These are phyloP conservation scores for Obba rivulosa DNA, from an alignment of 768 basidiomycete species.

Conservation along the genomic window DNA sequence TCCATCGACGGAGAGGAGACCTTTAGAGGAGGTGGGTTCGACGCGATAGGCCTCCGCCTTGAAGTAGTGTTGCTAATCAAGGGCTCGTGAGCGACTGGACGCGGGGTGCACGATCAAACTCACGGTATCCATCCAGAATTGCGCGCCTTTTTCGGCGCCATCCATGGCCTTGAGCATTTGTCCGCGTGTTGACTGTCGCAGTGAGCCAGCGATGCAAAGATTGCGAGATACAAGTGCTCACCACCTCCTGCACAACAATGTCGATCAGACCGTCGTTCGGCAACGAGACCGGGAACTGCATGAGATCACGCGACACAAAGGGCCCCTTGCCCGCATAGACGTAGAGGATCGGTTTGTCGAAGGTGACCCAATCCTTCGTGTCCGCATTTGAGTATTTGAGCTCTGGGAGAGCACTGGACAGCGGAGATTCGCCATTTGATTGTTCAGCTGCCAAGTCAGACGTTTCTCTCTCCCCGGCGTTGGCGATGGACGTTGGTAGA, in stretches of 20 bases:
- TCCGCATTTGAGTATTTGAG: slow-evolving; percentile 39
- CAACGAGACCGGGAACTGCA: slow-evolving; percentile 80
- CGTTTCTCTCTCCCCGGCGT: not conserved
- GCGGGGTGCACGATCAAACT: slow-evolving; percentile 9
- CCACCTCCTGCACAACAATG: slow-evolving; percentile 58
- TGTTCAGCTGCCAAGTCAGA: too few species aligned
- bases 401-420: slow-evolving; percentile 34
- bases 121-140: slow-evolving; percentile 60
- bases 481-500: not conserved
- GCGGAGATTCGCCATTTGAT: too few species aligned
- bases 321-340: slow-evolving; percentile 78
- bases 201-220: not conserved
- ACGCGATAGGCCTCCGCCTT: slow-evolving; percentile 73
- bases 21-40: slow-evolving; percentile 49
- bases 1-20: slow-evolving; percentile 69
- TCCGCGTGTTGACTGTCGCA: slow-evolving; percentile 39
- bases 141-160: slow-evolving; percentile 55
- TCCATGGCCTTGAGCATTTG: slow-evolving; percentile 50
- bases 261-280: slow-evolving; percentile 80
- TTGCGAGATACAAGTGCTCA: slow-evolving; percentile 28
- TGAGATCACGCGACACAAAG: slow-evolving; percentile 63
- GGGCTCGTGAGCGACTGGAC: not conserved
- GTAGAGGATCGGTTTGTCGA: slow-evolving; percentile 64
- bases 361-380: slow-evolving; percentile 62
- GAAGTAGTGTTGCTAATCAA: slow-evolving; percentile 56